Evolutionary conservation across 2,329 filamentous ascomycete species (phyloP), one percentile per base, ranked within the genome.

Genomic region (Pseudovirgaria hyperparasitica): DNA sequence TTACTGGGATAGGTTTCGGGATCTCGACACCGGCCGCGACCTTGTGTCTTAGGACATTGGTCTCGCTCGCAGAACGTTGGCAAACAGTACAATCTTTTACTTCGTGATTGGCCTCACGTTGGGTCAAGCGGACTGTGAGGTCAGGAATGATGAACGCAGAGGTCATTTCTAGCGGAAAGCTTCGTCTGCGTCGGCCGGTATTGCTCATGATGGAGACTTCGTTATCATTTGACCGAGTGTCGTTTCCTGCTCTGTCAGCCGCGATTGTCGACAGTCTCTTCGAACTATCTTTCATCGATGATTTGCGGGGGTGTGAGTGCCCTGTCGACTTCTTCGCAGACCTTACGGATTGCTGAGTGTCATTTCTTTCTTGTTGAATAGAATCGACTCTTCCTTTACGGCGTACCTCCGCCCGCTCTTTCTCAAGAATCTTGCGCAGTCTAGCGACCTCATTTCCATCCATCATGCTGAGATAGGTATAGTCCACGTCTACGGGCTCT

Each of bases 91-190:
- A 75, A 38, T 66, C 67, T 23, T 58, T 55, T 19, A 61, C 55
- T 37, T 69, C 57, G 34, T 71, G 67, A 22, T 41, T 35, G 5
- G 10, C 17, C n/a, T 36, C 29, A 14, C 45, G 39, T 24, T 45
- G 45, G 15, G 36, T 34, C 9, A 38, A 42, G 42, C 45, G 43
- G 23, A 75, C 50, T 12, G 70, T 74, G 38, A 76, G 71, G 37
- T 76, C 71, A 8, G 70, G 70, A 5, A 76, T 50, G 35, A 76
- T 74, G 43, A 75, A 74, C 5, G 69, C 71, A 3, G 70, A 76
- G 5, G 71, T 76, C 65, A 72, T 65, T 31, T 72, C 68, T 15
- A 60, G 56, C 9, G 57, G 53, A 19, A 52, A 52, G 20, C 56
- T 60, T 16, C 58, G 62, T 23, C 62, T 64, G 26, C 65, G 62